Conservation (phyloP, 2,329 filamentous ascomycete species). For the Rutstroemia sydowiana region DNA sequence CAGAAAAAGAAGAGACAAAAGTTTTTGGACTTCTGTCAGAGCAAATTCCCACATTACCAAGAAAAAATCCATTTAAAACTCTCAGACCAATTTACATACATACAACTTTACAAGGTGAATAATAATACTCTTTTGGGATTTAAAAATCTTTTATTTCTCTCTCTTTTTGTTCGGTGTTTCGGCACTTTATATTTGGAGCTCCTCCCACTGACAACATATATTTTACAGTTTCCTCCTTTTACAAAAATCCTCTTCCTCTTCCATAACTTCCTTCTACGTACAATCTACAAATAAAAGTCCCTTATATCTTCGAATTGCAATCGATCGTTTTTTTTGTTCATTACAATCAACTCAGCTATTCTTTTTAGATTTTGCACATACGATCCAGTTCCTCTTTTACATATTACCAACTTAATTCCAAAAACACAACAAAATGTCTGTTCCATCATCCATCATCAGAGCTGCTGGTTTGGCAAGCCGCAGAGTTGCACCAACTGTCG, state of each 20-base stretch:
- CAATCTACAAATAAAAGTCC: background rate
- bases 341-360: background rate
- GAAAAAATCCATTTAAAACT: too few species aligned
- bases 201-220: background rate
- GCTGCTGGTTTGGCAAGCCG: conserved; percentile 4
- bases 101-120: too few species aligned
- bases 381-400: background rate
- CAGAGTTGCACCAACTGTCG: background rate
- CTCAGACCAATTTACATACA: too few species aligned
- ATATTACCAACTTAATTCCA: background rate
- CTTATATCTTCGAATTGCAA: background rate
- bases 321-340: background rate
- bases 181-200: too few species aligned
- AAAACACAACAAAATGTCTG: conserved; percentile 5
- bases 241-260: background rate
- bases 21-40: too few species aligned
- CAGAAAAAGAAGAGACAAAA: too few species aligned
- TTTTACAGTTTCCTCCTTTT: background rate
- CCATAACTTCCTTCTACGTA: background rate
- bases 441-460: conserved; percentile 1
- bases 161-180: too few species aligned
- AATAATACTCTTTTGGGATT: too few species aligned
- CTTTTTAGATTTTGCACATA: background rate
- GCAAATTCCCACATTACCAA: too few species aligned
- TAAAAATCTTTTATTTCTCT: too few species aligned